Percentiles rank a stretch among this genome's conserved stretches.
These are phyloP conservation scores for Aureobasidium mangrovei DNA, from an alignment of 2,329 filamentous ascomycete species.

Conservation along the genomic window DNA sequence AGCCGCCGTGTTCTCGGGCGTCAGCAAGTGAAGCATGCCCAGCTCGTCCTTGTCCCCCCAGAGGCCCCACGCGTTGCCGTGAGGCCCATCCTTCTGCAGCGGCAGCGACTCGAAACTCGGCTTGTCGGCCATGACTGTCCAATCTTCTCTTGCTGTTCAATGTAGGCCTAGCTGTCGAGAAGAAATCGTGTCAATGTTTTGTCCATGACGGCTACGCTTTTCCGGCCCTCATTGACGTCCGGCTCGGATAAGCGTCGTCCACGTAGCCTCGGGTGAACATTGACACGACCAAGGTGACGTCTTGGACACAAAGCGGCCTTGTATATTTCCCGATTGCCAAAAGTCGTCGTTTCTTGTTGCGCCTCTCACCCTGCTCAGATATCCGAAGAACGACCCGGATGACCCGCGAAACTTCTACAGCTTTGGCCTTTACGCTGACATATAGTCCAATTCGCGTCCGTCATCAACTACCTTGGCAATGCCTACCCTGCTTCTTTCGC, in stretches of 20 bases:
- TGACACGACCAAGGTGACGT: no score
- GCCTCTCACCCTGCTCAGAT: no score
- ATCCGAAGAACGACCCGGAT: no score
- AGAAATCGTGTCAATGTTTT: neutral
- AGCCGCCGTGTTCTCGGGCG: slow-evolving; percentile 39
- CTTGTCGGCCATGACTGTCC: neutral
- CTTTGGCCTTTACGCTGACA: neutral
- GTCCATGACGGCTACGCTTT: no score
- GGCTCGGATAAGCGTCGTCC: no score
- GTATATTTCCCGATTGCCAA: no score
- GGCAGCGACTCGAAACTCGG: slow-evolving; percentile 29
- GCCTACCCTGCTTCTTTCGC: slow-evolving; percentile 51
- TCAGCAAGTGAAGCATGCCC: slow-evolving; percentile 16
- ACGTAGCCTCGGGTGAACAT: no score
- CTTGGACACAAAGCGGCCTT: no score
- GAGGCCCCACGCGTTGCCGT: slow-evolving; percentile 31
- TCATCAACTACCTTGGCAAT: slow-evolving; percentile 54
- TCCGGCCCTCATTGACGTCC: no score
- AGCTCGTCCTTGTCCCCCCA: slow-evolving; percentile 11
- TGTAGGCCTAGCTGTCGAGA: neutral
- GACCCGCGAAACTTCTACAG: neutral
- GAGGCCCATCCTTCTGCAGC: slow-evolving; percentile 39
- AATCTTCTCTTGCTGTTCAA: neutral
- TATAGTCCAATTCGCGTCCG: neutral
- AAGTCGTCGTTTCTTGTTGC: no score